Evolutionary conservation across 768 basidiomycete species (phyloP).

Genomic region (Myochromella boudieri): DNA sequence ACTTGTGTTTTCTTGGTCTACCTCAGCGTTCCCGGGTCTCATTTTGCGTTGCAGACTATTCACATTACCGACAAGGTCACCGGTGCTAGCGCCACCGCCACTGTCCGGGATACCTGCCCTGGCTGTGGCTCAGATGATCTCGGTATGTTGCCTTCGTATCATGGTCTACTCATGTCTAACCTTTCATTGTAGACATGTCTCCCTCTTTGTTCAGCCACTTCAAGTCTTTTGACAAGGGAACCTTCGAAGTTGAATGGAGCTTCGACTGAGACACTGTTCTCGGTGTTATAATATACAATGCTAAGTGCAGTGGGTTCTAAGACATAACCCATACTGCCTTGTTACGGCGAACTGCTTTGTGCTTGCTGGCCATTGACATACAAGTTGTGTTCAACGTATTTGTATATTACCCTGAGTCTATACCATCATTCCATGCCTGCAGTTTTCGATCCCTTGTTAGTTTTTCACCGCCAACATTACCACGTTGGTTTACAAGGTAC

Average conservation of each 20-base stretch:
- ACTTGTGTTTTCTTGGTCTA: background rate
- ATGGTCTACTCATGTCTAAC: background rate
- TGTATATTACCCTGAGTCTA: too few relatives aligned
- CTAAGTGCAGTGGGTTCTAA: too few relatives aligned
- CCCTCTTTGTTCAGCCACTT: slow-evolving; percentile 21
- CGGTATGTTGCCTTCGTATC: slow-evolving; percentile 13
- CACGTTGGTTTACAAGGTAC: too few relatives aligned
- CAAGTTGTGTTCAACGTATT: too few relatives aligned
- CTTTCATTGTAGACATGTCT: slow-evolving; percentile 19
- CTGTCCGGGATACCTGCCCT: slow-evolving; percentile 22
- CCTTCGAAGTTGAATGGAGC: slow-evolving; percentile 16
- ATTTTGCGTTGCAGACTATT: slow-evolving; percentile 10
- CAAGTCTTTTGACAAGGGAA: slow-evolving; percentile 13
- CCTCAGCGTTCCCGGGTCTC: background rate
- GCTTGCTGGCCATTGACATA: slow-evolving; percentile 13
- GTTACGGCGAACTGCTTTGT: too few relatives aligned
- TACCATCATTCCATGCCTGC: too few relatives aligned
- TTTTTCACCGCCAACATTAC: too few relatives aligned
- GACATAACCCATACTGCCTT: too few relatives aligned
- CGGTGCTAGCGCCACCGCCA: slow-evolving; percentile 19
- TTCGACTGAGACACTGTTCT: slow-evolving; percentile 7
- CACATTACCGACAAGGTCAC: slow-evolving; percentile 14
- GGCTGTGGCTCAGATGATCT: slow-evolving; percentile 19
- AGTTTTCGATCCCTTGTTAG: too few relatives aligned
- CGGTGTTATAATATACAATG: background rate